These are phyloP conservation scores for Neovahlkampfia damariscottae DNA, from an alignment of 78 protist species.

Conservation along the genomic window DNA sequence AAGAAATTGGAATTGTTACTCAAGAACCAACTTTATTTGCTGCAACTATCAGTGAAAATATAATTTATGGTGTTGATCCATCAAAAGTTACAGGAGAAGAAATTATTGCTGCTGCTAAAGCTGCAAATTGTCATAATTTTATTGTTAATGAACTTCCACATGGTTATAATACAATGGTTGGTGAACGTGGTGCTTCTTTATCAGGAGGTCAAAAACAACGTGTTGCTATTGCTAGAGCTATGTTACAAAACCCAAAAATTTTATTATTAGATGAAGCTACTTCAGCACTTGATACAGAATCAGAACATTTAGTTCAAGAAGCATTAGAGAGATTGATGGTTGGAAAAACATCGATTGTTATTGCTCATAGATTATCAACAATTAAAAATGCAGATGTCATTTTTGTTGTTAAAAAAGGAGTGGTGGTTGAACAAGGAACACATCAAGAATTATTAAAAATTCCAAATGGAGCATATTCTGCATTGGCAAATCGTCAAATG, in stretches of 20 bases:
- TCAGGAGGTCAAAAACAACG: conserved; percentile 91
- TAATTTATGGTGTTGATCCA: conserved; percentile 58
- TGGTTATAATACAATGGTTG: conserved; percentile 31
- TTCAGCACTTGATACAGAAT: conserved; percentile 78
- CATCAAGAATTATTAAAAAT: conserved; percentile 54
- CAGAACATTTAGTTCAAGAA: conserved; percentile 67
- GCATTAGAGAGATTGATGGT: conserved; percentile 75
- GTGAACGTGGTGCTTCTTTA: conserved; percentile 60
- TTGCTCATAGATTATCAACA: conserved; percentile 62
- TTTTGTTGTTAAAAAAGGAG: conserved; percentile 44
- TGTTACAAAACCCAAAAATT: conserved; percentile 61
- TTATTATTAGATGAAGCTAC: conserved; percentile 94
- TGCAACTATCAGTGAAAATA: conserved; percentile 63
- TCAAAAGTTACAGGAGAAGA: conserved; percentile 28
- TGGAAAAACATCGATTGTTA: not conserved
- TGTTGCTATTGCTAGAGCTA: conserved; percentile 76
- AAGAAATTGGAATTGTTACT: conserved; percentile 64
- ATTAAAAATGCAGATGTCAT: conserved; percentile 53
- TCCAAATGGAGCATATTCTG: no score
- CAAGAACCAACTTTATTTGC: conserved; percentile 78
- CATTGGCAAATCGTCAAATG: no score
- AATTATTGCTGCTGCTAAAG: conserved; percentile 28
- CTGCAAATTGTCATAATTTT: conserved; percentile 4
- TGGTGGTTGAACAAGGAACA: conserved; percentile 54
- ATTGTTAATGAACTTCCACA: not conserved